Evolutionary conservation across 257 asterid genomes (phyloP).

Genomic region (Verbascum thapsus): DNA sequence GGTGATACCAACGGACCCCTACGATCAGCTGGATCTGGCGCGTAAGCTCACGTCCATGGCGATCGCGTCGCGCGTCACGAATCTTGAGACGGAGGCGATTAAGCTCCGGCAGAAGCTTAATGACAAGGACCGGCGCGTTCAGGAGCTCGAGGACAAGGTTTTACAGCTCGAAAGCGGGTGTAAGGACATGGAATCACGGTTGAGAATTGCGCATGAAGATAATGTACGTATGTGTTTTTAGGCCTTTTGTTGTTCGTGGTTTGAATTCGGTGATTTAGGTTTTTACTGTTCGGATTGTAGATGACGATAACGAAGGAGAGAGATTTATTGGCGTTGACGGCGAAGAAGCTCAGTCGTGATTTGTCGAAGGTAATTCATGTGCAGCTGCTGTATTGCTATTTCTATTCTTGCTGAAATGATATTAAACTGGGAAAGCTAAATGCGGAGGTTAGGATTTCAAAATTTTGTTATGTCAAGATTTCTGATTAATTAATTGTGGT

Average conservation of each 20-base stretch:
- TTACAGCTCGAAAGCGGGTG: constrained; percentile 48
- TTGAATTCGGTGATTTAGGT: neutral
- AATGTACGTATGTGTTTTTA: constrained; percentile 41
- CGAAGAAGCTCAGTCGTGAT: constrained; percentile 71
- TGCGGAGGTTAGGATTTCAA: too few relatives aligned
- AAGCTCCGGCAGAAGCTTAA: constrained; percentile 48
- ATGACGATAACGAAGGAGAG: constrained; percentile 62
- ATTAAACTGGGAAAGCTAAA: too few relatives aligned
- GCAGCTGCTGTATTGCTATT: neutral
- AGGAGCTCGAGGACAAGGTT: constrained; percentile 57
- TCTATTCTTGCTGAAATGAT: too few relatives aligned
- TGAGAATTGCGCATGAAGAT: constrained; percentile 53
- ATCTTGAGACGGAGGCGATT: constrained; percentile 57
- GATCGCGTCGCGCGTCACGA: constrained; percentile 75
- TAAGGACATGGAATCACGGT: constrained; percentile 54
- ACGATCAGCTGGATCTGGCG: constrained; percentile 83
- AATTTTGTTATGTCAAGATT: too few relatives aligned
- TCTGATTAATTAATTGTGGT: neutral
- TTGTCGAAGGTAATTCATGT: constrained; percentile 54
- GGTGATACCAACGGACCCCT: constrained; percentile 74
- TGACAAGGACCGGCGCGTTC: constrained; percentile 52
- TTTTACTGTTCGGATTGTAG: constrained; percentile 36
- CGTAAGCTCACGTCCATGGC: constrained; percentile 84
- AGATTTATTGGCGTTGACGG: constrained; percentile 48
- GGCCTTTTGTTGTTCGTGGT: too few relatives aligned